Conservation (phyloP, 2,329 filamentous ascomycete genomes). For the Fusarium setosum region DNA sequence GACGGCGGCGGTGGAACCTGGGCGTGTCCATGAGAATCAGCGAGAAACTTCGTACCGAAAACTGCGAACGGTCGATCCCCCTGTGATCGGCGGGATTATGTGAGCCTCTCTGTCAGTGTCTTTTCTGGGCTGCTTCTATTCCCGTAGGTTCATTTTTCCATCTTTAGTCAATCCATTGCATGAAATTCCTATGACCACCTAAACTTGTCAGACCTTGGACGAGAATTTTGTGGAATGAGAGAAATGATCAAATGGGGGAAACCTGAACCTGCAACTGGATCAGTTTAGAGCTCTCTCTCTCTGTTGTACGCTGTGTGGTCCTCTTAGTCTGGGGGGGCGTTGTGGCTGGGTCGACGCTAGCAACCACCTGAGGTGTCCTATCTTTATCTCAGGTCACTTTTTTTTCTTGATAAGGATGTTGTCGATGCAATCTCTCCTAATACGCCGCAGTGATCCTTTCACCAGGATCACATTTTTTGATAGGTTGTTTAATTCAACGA, state of each 20-base stretch:
- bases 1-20: conserved; percentile 3
- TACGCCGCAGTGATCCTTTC: background rate
- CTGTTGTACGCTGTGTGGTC: too few relatives aligned
- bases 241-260: too few relatives aligned
- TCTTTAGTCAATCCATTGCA: background rate
- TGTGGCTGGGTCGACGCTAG: conserved; percentile 37
- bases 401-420: background rate
- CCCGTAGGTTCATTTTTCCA: background rate
- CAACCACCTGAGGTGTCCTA: conserved; percentile 14
- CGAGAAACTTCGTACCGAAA: background rate
- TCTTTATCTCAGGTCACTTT: conserved; percentile 34
- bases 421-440: background rate
- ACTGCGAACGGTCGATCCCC: conserved; percentile 19
- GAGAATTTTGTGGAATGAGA: conserved; percentile 29
- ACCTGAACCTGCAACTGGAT: too few relatives aligned
- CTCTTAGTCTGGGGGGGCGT: conserved; percentile 5
- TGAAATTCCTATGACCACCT: background rate
- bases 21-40: background rate
- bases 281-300: too few relatives aligned
- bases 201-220: conserved; percentile 4
- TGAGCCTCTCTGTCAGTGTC: conserved; percentile 15
- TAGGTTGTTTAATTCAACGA: too few relatives aligned
- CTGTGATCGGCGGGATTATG: conserved; percentile 30
- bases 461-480: background rate
- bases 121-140: background rate